Percentiles rank a stretch among this genome's conserved stretches.
These are phyloP conservation scores for Euryodendron excelsum DNA, from an alignment of 148 eudicot genomes.

Conservation along the genomic window DNA sequence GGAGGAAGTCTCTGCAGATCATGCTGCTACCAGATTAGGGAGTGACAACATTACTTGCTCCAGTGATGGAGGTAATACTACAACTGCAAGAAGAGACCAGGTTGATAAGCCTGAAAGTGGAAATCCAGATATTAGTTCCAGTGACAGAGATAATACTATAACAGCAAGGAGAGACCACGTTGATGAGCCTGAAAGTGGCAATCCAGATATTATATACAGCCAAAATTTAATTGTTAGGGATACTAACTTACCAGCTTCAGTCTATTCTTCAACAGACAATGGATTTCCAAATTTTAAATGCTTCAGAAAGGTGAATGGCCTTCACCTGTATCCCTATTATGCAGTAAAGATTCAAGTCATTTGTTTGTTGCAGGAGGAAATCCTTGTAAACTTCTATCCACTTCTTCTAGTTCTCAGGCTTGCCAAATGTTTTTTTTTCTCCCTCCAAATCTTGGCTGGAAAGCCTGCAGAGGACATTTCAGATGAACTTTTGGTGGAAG, in stretches of 20 bases:
- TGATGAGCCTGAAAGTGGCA: conserved; percentile 52
- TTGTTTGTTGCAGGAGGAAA: background rate
- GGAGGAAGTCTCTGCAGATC: conserved; percentile 14
- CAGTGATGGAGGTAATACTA: conserved; percentile 27
- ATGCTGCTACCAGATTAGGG: conserved; percentile 23
- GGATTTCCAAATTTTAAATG: conserved; percentile 74
- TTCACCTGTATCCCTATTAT: background rate
- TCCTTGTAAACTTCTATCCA: background rate
- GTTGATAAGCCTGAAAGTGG: conserved; percentile 49
- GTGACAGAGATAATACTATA: conserved; percentile 26
- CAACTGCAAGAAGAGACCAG: conserved; percentile 29
- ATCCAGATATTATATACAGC: conserved; percentile 73
- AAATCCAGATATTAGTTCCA: conserved; percentile 63
- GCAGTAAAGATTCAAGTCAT: background rate
- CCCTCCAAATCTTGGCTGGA: background rate
- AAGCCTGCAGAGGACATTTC: background rate
- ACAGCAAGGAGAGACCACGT: conserved; percentile 28
- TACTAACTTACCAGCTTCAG: conserved; percentile 28
- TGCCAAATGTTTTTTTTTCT: background rate
- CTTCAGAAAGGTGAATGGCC: conserved; percentile 68
- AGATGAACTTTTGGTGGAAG: background rate
- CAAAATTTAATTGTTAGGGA: conserved; percentile 67
- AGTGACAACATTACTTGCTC: conserved; percentile 22
- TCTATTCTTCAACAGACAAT: conserved; percentile 27
- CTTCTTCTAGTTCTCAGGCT: background rate